phyloP scores from a whole-genome alignment of 2,329 filamentous ascomycete genomes.

The Coleophoma eucalyptorum region DNA sequence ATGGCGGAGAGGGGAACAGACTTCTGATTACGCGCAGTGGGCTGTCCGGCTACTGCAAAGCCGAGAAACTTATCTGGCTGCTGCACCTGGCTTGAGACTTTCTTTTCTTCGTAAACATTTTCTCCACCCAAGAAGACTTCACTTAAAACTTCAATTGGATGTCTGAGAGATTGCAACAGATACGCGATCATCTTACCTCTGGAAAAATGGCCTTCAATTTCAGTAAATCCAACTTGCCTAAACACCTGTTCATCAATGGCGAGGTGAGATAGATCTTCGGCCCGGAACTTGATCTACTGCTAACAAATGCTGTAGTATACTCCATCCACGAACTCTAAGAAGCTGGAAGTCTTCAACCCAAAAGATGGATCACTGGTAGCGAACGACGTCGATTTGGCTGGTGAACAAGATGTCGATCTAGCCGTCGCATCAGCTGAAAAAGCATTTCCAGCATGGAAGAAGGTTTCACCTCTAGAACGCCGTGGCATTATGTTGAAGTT shows the following conservation, averaged over 20 bases:
- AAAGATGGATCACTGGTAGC: slow-evolving; percentile 44
- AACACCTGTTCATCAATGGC: slow-evolving; percentile 44
- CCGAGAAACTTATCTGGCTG: background rate
- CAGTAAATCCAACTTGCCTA: slow-evolving; percentile 29
- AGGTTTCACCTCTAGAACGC: slow-evolving; percentile 31
- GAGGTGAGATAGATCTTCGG: background rate
- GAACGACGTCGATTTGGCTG: slow-evolving; percentile 36
- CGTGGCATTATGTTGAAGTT: slow-evolving; percentile 38
- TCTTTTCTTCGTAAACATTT: background rate
- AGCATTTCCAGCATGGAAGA: slow-evolving; percentile 42
- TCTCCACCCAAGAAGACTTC: background rate
- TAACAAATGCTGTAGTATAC: slow-evolving; percentile 24
- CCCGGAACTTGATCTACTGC: too few species aligned
- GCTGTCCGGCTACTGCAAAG: background rate
- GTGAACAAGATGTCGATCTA: slow-evolving; percentile 39
- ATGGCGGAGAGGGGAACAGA: too few species aligned
- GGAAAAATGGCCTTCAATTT: slow-evolving; percentile 23
- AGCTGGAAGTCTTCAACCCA: slow-evolving; percentile 44
- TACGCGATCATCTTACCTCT: background rate
- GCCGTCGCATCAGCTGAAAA: slow-evolving; percentile 40
- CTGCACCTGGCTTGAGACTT: too few species aligned
- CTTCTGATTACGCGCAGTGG: too few species aligned
- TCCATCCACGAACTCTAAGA: slow-evolving; percentile 39
- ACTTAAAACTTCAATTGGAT: background rate
- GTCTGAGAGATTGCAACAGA: slow-evolving; percentile 1